Percentiles rank a stretch among this genome's conserved stretches.
Conservation (phyloP, 768 basidiomycete species). For the Hygrophoropsis aurantiaca region DNA sequence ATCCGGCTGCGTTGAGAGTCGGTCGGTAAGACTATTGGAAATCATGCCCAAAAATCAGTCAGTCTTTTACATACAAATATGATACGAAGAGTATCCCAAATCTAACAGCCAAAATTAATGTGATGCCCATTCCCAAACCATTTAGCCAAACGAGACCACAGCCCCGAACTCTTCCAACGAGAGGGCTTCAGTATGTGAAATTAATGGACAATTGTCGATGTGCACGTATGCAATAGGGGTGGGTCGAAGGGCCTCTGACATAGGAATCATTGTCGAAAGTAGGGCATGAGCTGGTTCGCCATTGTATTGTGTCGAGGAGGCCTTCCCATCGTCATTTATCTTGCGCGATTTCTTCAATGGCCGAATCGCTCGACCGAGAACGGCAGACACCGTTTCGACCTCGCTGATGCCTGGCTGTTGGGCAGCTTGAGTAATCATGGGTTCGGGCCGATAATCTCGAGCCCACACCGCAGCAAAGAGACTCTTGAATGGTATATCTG, state of each 20-base stretch:
- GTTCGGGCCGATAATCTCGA: conserved; percentile 19
- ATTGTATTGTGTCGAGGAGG: conserved; percentile 1
- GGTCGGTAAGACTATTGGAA: no score
- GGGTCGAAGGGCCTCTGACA: conserved; percentile 34
- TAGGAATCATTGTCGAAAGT: conserved; percentile 35
- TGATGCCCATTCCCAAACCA: not conserved
- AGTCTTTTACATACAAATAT: no score
- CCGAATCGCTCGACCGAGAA: conserved; percentile 29
- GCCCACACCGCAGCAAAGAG: conserved; percentile 38
- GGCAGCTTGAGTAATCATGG: conserved; percentile 2
- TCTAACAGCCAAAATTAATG: no score
- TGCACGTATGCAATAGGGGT: conserved; percentile 41
- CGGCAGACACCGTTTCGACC: conserved; percentile 23
- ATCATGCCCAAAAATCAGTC: no score
- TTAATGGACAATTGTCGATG: conserved; percentile 39
- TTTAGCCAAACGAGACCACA: conserved; percentile 23
- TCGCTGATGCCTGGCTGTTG: conserved; percentile 9
- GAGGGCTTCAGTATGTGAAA: conserved; percentile 37
- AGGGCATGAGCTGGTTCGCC: conserved; percentile 14
- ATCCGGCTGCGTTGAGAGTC: no score
- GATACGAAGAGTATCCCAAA: no score
- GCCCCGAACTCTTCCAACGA: conserved; percentile 38
- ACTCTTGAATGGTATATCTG: conserved; percentile 38
- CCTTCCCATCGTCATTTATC: conserved; percentile 2
- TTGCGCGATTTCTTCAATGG: conserved; percentile 35